A percentile compares a stretch with the other conserved stretches of the same genome.
Conservation (phyloP, 2,329 filamentous ascomycete species). For the Xylaria sp. region DNA sequence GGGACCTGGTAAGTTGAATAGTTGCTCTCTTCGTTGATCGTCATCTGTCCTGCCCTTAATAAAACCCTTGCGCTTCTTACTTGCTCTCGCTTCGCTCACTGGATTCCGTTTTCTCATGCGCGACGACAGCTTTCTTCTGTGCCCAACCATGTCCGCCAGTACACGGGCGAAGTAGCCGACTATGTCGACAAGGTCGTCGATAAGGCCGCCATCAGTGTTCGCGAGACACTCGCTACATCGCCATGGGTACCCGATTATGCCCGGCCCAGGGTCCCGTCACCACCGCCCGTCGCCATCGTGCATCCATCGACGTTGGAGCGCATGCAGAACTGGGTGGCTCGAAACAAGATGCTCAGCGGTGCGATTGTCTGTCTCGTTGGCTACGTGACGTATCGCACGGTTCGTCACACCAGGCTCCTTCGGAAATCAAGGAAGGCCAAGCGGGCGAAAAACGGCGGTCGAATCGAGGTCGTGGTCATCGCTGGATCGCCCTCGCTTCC, state of each 20-base stretch:
- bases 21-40: neutral
- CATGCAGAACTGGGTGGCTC: constrained; percentile 64
- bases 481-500: constrained; percentile 83
- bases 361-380: constrained; percentile 66
- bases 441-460: constrained; percentile 74
- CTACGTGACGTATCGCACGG: constrained; percentile 52
- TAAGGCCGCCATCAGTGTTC: constrained; percentile 62
- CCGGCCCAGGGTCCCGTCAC: constrained; percentile 51
- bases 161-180: constrained; percentile 68
- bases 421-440: constrained; percentile 69
- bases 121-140: constrained; percentile 45
- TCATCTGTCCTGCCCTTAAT: neutral
- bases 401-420: constrained; percentile 49
- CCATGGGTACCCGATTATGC: constrained; percentile 69
- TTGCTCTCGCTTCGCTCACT: neutral
- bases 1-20: constrained; percentile 60
- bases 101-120: neutral
- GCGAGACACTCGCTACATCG: constrained; percentile 61
- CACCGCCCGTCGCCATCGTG: constrained; percentile 33
- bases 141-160: constrained; percentile 60
- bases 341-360: constrained; percentile 68
- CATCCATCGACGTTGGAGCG: constrained; percentile 42
- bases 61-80: too few relatives aligned
- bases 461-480: constrained; percentile 81
- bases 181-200: constrained; percentile 80